Base-by-base conservation (phyloP, 2,329 filamentous ascomycete genomes). In the Claviceps sp. region DNA sequence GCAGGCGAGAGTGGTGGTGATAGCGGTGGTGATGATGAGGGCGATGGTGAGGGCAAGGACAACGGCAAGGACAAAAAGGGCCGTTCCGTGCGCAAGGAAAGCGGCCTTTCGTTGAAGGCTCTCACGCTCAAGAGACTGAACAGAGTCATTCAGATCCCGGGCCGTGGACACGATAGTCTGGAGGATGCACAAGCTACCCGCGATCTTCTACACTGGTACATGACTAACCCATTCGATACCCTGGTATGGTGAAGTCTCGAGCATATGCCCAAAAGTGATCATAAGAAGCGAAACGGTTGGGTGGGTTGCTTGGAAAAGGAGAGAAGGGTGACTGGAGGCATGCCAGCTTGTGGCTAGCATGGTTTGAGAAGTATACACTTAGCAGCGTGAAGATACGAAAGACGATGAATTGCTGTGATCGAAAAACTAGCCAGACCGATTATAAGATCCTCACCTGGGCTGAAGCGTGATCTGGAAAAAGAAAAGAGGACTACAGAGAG, bases 121-220 rank as follows among this genome's bases (percentile, higher is more conserved):
- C 60, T 75, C 26, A 56, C 67, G 0, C 56, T 59, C 6, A 60
- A 65, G 40, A 60, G 70, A 22, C 62, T 76, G 1, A 58, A 62
- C 13, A 62, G 67, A n/a, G 52, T 58, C 1, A 73, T 76, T 26
- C 73, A 71, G 53, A 56, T 60, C 8, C 62, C 60, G 2, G 60
- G 59, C 8, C 51, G 49, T 24, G 66, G 66, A 7, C 71, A 73
- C 51, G 69, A 73, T 54, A 73, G 70, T 50, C 46, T 72, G 16
- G 71, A 75, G 55, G 72, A 75, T 54, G 70, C 71, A 4, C 55
- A 72, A 47, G 71, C 71, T 0, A 64, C 66, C 4, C 60, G 72
- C 13, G 70, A 74, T 53, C 52, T 75, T 38, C 59, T 68, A 4
- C 59, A 67, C 46, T 72, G 69, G 68, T 65, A 68, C 49, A 55